phyloP scores from a whole-genome alignment of 2,329 filamentous ascomycete genomes.

The Endoconidiophora polonica region DNA sequence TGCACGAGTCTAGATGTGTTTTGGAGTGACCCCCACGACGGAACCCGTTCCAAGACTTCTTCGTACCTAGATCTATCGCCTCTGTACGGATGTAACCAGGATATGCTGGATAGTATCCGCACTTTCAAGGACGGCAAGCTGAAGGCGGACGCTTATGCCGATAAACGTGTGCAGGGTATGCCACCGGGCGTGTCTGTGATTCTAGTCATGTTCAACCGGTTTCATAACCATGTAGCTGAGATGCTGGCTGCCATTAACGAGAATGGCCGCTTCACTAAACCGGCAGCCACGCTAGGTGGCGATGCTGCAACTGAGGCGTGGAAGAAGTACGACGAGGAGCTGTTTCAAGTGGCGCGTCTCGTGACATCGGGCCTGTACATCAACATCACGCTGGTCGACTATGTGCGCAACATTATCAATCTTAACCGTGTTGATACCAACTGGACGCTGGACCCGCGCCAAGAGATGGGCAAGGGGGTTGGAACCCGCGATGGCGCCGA shows the following conservation, averaged over 20 bases:
- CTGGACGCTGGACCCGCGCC: slow-evolving; percentile 67
- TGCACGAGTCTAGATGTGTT: slow-evolving; percentile 38
- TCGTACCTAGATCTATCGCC: slow-evolving; percentile 57
- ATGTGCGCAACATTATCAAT: slow-evolving; percentile 62
- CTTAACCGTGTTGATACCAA: slow-evolving; percentile 42
- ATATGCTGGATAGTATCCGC: slow-evolving; percentile 48
- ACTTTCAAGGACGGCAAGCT: slow-evolving; percentile 55
- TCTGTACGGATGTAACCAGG: slow-evolving; percentile 52
- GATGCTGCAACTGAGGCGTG: slow-evolving; percentile 36
- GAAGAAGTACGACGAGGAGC: slow-evolving; percentile 57
- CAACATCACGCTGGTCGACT: slow-evolving; percentile 63
- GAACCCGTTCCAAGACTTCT: slow-evolving; percentile 47
- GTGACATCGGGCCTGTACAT: slow-evolving; percentile 61
- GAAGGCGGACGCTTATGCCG: slow-evolving; percentile 57
- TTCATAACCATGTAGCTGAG: slow-evolving; percentile 74
- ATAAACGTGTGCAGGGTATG: slow-evolving; percentile 52
- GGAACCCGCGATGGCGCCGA: slow-evolving; percentile 42
- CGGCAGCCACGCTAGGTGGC: slow-evolving; percentile 29
- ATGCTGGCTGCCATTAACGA: slow-evolving; percentile 80
- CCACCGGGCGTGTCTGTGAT: slow-evolving; percentile 57
- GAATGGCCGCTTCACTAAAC: slow-evolving; percentile 56
- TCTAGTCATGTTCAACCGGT: slow-evolving; percentile 64
- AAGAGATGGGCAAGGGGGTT: slow-evolving; percentile 41
- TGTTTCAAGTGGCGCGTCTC: slow-evolving; percentile 66
- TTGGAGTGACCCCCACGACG: slow-evolving; percentile 47